Conservation (phyloP, 2,329 filamentous ascomycete species). For the Calonectria hongkongensis region DNA sequence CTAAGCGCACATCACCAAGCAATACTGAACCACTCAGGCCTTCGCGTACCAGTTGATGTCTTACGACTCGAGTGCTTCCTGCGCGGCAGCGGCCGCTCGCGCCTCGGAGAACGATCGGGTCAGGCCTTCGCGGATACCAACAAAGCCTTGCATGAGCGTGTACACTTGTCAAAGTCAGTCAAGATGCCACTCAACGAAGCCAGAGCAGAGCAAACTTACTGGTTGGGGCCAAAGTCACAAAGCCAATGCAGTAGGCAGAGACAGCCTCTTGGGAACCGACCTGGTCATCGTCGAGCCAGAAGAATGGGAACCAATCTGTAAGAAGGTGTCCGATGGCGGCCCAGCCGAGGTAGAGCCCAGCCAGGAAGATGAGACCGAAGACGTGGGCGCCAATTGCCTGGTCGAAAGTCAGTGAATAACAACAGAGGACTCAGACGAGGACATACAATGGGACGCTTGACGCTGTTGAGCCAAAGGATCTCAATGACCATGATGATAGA, state of each 20-base stretch:
- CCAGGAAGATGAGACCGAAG: slow-evolving; percentile 63
- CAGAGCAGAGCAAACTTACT: slow-evolving; percentile 60
- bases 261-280: slow-evolving; percentile 67
- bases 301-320: slow-evolving; percentile 69
- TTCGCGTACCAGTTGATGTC: too few relatives aligned
- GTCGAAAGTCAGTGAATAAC: slow-evolving; percentile 38
- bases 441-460: slow-evolving; percentile 70
- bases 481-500: slow-evolving; percentile 67
- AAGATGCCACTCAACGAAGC: not conserved
- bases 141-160: slow-evolving; percentile 69
- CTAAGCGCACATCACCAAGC: too few relatives aligned
- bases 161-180: slow-evolving; percentile 63
- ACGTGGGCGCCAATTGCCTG: slow-evolving; percentile 68
- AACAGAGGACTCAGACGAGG: fast-evolving
- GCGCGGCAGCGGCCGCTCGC: slow-evolving; percentile 51
- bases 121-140: slow-evolving; percentile 68
- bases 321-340: slow-evolving; percentile 67
- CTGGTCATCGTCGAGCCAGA: slow-evolving; percentile 69
- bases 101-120: slow-evolving; percentile 53
- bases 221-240: slow-evolving; percentile 65
- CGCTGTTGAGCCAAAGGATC: slow-evolving; percentile 71
- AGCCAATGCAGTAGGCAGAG: slow-evolving; percentile 65
- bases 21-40: too few relatives aligned
- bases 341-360: slow-evolving; percentile 69
- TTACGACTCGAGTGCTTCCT: slow-evolving; percentile 34